These are phyloP conservation scores for Candolleomyces eurysporus DNA, from an alignment of 768 basidiomycete genomes.

Conservation along the genomic window DNA sequence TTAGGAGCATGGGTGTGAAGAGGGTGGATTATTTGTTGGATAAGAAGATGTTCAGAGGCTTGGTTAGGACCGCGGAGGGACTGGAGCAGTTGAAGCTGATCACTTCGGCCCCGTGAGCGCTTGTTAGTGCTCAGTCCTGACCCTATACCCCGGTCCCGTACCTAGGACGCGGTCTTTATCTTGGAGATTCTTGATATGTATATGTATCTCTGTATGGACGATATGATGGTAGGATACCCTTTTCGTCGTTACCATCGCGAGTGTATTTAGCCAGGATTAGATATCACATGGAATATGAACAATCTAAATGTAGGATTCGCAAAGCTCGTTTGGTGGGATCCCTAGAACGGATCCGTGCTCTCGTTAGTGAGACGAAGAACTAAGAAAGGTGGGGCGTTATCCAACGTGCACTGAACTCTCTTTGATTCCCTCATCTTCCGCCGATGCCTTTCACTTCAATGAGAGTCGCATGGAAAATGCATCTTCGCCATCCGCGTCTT, in stretches of 20 bases:
- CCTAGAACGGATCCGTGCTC: too few species aligned
- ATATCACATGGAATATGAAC: too few species aligned
- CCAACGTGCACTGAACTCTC: background rate
- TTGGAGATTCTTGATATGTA: background rate
- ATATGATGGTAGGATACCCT: too few species aligned
- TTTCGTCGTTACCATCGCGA: too few species aligned
- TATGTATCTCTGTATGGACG: too few species aligned
- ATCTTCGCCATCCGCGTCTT: constrained; percentile 88
- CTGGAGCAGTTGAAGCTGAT: constrained; percentile 36
- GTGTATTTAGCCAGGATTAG: too few species aligned
- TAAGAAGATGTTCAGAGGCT: constrained; percentile 45
- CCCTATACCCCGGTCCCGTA: too few species aligned
- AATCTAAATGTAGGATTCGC: too few species aligned
- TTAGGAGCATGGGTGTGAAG: constrained; percentile 52
- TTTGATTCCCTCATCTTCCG: background rate
- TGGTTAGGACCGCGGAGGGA: constrained; percentile 40
- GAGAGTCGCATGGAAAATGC: constrained; percentile 77
- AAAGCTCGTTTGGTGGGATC: too few species aligned
- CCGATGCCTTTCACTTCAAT: constrained; percentile 4
- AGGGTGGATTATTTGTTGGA: constrained; percentile 57
- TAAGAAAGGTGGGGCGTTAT: background rate
- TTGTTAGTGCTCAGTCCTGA: too few species aligned
- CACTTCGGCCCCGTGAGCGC: background rate
- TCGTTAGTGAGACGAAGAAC: too few species aligned
- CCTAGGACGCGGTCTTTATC: background rate